These are phyloP conservation scores for Parmelia sp. DNA, from an alignment of 495 filamentous ascomycete genomes.

Conservation along the genomic window DNA sequence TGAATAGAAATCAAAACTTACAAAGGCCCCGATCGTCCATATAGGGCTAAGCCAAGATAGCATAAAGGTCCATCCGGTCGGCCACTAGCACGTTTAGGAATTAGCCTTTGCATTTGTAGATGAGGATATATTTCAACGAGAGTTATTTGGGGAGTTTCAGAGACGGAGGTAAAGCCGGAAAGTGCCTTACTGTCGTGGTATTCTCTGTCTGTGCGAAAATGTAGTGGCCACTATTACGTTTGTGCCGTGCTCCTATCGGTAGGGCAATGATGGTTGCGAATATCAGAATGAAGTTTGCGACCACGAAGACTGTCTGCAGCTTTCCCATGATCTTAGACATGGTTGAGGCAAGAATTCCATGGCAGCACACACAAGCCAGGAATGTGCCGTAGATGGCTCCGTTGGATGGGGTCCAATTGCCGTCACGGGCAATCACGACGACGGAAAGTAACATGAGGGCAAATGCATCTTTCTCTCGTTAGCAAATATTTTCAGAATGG, in stretches of 20 bases:
- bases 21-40: constrained; percentile 57
- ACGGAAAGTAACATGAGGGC: constrained; percentile 48
- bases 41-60: constrained; percentile 59
- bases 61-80: constrained; percentile 58
- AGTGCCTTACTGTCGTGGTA: constrained; percentile 48
- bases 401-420: constrained; percentile 53
- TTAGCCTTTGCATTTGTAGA: too few species aligned
- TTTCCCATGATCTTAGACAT: constrained; percentile 56
- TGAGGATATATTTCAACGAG: too few species aligned
- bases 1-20: too few species aligned
- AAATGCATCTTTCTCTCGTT: constrained; percentile 39
- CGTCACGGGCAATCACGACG: constrained; percentile 58
- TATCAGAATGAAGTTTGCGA: constrained; percentile 58
- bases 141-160: too few species aligned
- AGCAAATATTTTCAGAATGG: neutral
- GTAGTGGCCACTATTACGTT: constrained; percentile 41
- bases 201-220: constrained; percentile 48
- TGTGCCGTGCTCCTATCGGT: constrained; percentile 44
- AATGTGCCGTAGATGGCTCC: constrained; percentile 60
- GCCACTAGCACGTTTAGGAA: too few species aligned
- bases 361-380: constrained; percentile 49
- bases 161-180: too few species aligned
- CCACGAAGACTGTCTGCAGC: constrained; percentile 58
- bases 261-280: constrained; percentile 59
- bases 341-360: constrained; percentile 53